Evolutionary conservation across 1,284 basidiomycete species (phyloP), one percentile per base, ranked within the genome.

Genomic region (Trichosporon inkin): DNA sequence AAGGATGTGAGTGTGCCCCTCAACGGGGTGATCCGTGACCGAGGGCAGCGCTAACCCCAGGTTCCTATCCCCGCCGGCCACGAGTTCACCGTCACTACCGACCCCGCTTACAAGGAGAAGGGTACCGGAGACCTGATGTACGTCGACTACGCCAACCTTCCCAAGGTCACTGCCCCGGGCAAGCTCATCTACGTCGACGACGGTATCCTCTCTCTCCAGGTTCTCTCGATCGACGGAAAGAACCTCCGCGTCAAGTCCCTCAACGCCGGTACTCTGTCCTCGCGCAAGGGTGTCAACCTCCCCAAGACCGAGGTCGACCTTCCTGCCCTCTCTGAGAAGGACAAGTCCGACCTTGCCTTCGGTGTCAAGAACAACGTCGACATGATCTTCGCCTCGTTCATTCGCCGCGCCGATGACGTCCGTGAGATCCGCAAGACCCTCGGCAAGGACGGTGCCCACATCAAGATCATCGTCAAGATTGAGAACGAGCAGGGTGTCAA

Each of bases 391-490:
- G 93, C 93, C 16, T 97, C 94, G 2, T 98, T 97, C 78, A 97
- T 98, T 79, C 91, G 94, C 67, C 86, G 88, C 59, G 93, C 85
- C 41, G 84, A 95, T 71, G 93, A 98, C 77, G 92, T 98, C 73
- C 84, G 82, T 65, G 90, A 95, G 73, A 97, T 98, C 75, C 88
- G 91, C 67, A 83, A 86, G 61, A 88, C 92, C 62, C 87, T 98
- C 67, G 94, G 93, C 56, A 85, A 92, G 53, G 91, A 92, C 56
- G 94, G 94, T 60, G 89, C 90, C 60, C 86, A 80, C 79, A 92
- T 98, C 83, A 97, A 97, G 81, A 92, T 98, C 77, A 96, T 97
- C 68, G 91, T 93, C 80, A 98, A 98, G 81, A 97, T 98, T 67
- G 93, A 98, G 80, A 97, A 97, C 80, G 89, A 96, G 80, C 94